Percentiles rank a stretch among this genome's conserved stretches.
phyloP scores from a whole-genome alignment of 257 asterid species.

The Lycium barbarum region DNA sequence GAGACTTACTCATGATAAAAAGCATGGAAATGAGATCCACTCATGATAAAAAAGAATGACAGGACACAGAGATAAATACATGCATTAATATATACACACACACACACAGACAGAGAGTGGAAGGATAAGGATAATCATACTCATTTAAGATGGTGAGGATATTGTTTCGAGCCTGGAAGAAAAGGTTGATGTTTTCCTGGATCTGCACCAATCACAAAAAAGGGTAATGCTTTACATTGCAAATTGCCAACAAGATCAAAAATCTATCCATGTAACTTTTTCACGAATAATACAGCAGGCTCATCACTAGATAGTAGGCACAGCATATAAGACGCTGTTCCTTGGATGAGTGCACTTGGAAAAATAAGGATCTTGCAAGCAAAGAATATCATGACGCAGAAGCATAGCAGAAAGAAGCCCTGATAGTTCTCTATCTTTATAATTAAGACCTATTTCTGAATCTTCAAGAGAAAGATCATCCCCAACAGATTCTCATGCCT shows the following conservation, averaged over 20 bases:
- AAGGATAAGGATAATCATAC: slow-evolving; percentile 47
- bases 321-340: background rate
- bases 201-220: slow-evolving; percentile 59
- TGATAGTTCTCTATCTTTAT: background rate
- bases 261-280: background rate
- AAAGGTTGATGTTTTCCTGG: slow-evolving; percentile 70
- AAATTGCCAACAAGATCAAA: slow-evolving; percentile 28
- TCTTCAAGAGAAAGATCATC: slow-evolving; percentile 1
- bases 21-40: background rate
- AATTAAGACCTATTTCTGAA: background rate
- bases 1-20: background rate
- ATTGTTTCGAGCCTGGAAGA: slow-evolving; percentile 70
- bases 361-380: background rate
- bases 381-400: background rate
- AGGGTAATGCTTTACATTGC: background rate
- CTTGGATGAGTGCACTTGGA: background rate
- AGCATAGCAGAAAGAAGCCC: background rate
- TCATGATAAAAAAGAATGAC: background rate
- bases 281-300: slow-evolving; percentile 27
- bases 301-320: background rate
- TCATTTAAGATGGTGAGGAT: slow-evolving; percentile 65
- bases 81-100: background rate
- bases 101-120: background rate
- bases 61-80: background rate
- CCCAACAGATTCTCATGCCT: background rate